Percentiles rank a stretch among this genome's conserved stretches.
Evolutionary conservation across 768 basidiomycete species (phyloP).

Genomic region (Leucogyrophana mollusca): DNA sequence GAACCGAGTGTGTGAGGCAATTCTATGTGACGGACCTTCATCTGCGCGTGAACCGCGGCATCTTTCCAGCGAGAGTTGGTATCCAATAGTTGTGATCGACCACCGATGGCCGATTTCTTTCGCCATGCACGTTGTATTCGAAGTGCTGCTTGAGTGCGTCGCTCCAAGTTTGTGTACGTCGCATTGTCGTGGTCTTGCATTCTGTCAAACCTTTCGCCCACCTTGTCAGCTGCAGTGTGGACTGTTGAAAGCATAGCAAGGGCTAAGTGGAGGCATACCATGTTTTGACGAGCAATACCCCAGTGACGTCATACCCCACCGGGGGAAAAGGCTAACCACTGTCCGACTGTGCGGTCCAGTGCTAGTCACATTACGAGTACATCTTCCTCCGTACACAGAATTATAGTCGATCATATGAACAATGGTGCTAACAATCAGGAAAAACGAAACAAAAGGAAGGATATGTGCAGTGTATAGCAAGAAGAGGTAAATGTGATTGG

Average conservation of each 20-base stretch:
- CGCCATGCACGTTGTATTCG: slow-evolving; percentile 42
- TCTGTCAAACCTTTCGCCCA: too few species aligned
- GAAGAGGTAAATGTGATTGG: slow-evolving; percentile 19
- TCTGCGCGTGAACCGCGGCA: slow-evolving; percentile 33
- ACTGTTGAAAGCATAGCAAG: too few species aligned
- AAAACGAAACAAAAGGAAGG: slow-evolving; percentile 5
- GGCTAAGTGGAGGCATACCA: too few species aligned
- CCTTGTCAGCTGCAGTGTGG: too few species aligned
- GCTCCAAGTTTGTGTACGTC: neutral
- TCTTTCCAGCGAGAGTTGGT: slow-evolving; percentile 29
- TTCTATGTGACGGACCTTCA: slow-evolving; percentile 30
- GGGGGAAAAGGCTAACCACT: too few species aligned
- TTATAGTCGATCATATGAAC: slow-evolving; percentile 32
- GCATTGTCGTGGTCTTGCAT: neutral
- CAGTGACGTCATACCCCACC: too few species aligned
- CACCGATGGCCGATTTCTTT: slow-evolving; percentile 19
- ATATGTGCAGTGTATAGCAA: slow-evolving; percentile 7
- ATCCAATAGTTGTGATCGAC: slow-evolving; percentile 1
- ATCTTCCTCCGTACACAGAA: slow-evolving; percentile 23
- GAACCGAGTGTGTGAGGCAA: neutral
- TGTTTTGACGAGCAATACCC: too few species aligned
- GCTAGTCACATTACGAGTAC: slow-evolving; percentile 20
- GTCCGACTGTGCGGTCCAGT: too few species aligned
- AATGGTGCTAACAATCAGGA: slow-evolving; percentile 13
- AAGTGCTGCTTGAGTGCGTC: slow-evolving; percentile 28